Conservation (phyloP, 2,329 filamentous ascomycete species). For the Exserohilum turcica region DNA sequence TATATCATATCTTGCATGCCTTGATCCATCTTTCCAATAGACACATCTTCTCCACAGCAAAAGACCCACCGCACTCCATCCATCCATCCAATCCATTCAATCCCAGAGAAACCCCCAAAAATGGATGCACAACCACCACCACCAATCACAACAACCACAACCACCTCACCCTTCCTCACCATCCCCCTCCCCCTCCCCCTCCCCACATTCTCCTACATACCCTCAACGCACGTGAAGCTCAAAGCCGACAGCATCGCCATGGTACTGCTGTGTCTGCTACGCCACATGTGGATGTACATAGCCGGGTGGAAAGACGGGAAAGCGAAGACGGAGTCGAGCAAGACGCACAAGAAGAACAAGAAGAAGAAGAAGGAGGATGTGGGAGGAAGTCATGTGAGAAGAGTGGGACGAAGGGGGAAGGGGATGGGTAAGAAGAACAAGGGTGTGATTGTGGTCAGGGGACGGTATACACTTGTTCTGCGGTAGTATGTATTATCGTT, state of each 20-base stretch:
- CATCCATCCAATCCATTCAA: not conserved
- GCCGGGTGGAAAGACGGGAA: conserved; percentile 8
- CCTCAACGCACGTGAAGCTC: conserved; percentile 21
- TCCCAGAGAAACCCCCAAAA: too few species aligned
- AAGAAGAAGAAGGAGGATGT: too few species aligned
- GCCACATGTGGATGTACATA: conserved; percentile 7
- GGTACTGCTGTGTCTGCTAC: conserved; percentile 13
- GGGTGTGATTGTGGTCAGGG: conserved; percentile 1
- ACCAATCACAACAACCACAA: not conserved
- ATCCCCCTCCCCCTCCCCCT: not conserved
- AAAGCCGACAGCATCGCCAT: conserved; percentile 23
- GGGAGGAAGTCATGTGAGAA: not conserved
- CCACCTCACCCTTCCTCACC: not conserved
- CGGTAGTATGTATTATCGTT: too few species aligned
- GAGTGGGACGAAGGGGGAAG: not conserved
- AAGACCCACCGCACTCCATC: too few species aligned
- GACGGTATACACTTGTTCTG: conserved; percentile 5
- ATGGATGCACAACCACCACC: too few species aligned
- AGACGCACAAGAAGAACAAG: too few species aligned
- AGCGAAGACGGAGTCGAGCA: not conserved
- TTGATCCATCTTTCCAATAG: too few species aligned
- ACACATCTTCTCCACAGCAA: too few species aligned
- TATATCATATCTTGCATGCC: too few species aligned
- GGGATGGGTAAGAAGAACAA: not conserved
- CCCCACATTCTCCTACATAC: conserved; percentile 14